phyloP scores from a whole-genome alignment of 305 asterid genomes.

The Fraxinus ornus region DNA sequence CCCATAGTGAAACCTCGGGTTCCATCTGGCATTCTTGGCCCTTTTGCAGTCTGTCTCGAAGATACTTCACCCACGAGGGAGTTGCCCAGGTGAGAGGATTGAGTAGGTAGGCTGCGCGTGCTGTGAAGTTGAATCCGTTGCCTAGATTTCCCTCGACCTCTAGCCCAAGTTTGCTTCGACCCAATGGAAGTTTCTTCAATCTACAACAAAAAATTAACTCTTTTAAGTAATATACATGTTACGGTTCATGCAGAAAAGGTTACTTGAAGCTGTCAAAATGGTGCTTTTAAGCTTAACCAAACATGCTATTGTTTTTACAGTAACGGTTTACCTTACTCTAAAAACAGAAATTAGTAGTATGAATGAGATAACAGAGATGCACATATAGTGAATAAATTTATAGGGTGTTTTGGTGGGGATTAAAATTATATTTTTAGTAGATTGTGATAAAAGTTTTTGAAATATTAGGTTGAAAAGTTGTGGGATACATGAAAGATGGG shows the following conservation, averaged over 20 bases:
- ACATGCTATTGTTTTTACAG: background rate
- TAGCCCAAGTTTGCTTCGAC: constrained; percentile 59
- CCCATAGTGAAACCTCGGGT: constrained; percentile 98
- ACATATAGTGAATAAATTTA: background rate
- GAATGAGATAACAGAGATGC: background rate
- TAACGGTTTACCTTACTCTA: background rate
- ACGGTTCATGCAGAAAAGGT: background rate
- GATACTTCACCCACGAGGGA: constrained; percentile 39
- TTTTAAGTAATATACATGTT: background rate
- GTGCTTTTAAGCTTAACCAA: background rate
- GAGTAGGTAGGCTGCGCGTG: constrained; percentile 56
- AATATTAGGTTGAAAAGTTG: no score
- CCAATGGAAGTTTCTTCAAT: constrained; percentile 46
- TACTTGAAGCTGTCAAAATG: background rate
- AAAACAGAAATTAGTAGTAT: background rate
- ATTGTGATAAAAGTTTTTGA: no score
- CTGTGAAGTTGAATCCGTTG: constrained; percentile 48
- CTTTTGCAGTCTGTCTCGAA: constrained; percentile 41
- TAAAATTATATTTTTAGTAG: no score
- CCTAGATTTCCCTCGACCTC: constrained; percentile 63
- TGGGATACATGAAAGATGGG: no score
- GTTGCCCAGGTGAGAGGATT: constrained; percentile 38
- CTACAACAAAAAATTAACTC: constrained; percentile 26
- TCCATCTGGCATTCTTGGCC: constrained; percentile 98
- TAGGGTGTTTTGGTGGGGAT: no score